These are phyloP conservation scores for Amorphotheca resinae DNA, from an alignment of 495 filamentous ascomycete species.

Conservation along the genomic window DNA sequence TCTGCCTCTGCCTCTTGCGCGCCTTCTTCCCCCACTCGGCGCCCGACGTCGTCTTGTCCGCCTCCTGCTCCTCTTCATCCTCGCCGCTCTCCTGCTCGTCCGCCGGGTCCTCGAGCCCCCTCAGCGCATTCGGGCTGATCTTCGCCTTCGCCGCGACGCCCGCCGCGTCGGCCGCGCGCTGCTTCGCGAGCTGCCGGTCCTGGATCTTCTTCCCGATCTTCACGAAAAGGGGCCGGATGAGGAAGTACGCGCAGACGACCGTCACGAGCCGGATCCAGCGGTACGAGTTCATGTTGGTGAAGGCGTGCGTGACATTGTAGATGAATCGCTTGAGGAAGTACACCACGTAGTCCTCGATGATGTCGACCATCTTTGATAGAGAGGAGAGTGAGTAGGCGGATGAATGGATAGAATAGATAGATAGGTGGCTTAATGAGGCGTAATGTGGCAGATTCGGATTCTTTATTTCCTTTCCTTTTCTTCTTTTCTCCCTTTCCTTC, in stretches of 20 bases:
- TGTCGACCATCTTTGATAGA: not conserved
- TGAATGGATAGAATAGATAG: no score
- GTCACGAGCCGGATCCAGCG: conserved; percentile 51
- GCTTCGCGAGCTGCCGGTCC: conserved; percentile 31
- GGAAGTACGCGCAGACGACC: conserved; percentile 47
- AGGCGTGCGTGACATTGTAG: conserved; percentile 41
- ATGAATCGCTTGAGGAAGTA: no score
- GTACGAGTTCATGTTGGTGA: conserved; percentile 38
- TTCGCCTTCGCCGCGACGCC: conserved; percentile 17
- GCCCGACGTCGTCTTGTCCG: no score
- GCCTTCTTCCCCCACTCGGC: conserved; percentile 43
- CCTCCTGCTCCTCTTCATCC: conserved; percentile 31
- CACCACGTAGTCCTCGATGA: no score
- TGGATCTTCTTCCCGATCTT: conserved; percentile 33
- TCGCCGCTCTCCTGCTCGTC: conserved; percentile 43
- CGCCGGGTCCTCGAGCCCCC: conserved; percentile 34
- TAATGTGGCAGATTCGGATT: no score
- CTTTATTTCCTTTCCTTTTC: no score
- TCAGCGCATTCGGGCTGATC: conserved; percentile 37
- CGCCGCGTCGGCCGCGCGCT: conserved; percentile 24
- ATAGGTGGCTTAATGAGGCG: no score
- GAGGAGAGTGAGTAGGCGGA: not conserved
- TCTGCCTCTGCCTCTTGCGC: conserved; percentile 47
- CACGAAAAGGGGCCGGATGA: conserved; percentile 54
- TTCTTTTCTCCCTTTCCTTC: no score